These are phyloP conservation scores for Ceratobasidium papillatum DNA, from an alignment of 1,284 basidiomycete genomes.

Conservation along the genomic window DNA sequence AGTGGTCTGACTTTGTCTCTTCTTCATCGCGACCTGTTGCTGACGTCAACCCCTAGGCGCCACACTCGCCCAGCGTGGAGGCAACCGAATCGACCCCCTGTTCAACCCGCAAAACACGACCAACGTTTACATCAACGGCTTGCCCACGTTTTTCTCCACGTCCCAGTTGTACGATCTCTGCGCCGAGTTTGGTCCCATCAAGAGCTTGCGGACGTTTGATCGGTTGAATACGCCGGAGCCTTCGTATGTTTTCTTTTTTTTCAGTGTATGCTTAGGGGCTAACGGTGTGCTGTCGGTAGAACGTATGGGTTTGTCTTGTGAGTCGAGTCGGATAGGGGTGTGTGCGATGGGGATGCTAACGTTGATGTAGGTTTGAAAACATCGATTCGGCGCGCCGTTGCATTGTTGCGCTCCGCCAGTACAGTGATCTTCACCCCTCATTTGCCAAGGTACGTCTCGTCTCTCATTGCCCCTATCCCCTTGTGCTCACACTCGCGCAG, in stretches of 20 bases:
- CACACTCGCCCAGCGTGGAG: constrained; percentile 29
- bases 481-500: constrained; percentile 59
- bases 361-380: constrained; percentile 63
- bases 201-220: constrained; percentile 70
- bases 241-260: constrained; percentile 51
- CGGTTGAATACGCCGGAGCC: constrained; percentile 56
- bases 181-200: constrained; percentile 63
- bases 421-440: constrained; percentile 77
- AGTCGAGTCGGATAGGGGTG: constrained; percentile 48
- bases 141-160: constrained; percentile 69
- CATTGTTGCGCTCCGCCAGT: constrained; percentile 69
- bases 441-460: constrained; percentile 62
- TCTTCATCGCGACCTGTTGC: not conserved
- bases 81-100: constrained; percentile 31
- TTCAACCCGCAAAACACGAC: constrained; percentile 49
- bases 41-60: not conserved
- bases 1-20: not conserved
- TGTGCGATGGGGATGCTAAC: not conserved
- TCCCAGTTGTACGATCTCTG: constrained; percentile 67
- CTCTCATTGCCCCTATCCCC: not conserved
- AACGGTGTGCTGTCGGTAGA: constrained; percentile 52
- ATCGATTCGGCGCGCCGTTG: constrained; percentile 72
- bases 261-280: not conserved
- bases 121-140: constrained; percentile 74
- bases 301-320: constrained; percentile 84